Conservation (phyloP, 1,284 basidiomycete genomes). For the Ustilago vetiveriae region DNA sequence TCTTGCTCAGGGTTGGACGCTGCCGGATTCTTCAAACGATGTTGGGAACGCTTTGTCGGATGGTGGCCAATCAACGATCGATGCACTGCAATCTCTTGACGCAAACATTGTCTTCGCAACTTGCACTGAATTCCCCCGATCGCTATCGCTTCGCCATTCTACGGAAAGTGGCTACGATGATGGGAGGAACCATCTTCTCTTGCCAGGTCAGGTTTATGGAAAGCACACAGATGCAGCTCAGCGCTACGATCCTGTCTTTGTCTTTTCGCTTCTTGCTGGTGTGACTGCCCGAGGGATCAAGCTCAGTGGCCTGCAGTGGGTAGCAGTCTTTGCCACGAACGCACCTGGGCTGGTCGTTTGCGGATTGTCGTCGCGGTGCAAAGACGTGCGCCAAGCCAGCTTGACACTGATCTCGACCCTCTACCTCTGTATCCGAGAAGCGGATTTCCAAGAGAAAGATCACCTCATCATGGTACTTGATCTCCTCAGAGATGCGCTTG, state of each 20-base stretch:
- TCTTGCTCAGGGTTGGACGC: slow-evolving; percentile 35
- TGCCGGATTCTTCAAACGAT: slow-evolving; percentile 10
- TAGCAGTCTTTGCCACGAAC: slow-evolving; percentile 84
- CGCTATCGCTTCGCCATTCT: slow-evolving; percentile 16
- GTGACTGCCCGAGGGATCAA: slow-evolving; percentile 72
- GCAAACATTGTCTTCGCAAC: slow-evolving; percentile 77
- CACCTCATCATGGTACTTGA: slow-evolving; percentile 81
- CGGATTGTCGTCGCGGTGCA: slow-evolving; percentile 77
- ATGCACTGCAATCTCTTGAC: slow-evolving; percentile 78
- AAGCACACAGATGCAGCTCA: slow-evolving; percentile 24
- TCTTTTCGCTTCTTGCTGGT: slow-evolving; percentile 76
- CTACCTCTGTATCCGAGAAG: slow-evolving; percentile 69
- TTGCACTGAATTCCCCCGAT: slow-evolving; percentile 76
- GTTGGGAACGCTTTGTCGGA: neutral
- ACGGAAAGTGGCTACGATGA: slow-evolving; percentile 23
- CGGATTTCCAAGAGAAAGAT: slow-evolving; percentile 81
- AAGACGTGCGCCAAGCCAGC: slow-evolving; percentile 72
- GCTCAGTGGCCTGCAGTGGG: slow-evolving; percentile 78
- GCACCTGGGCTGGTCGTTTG: slow-evolving; percentile 79
- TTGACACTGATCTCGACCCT: slow-evolving; percentile 69
- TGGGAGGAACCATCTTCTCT: neutral
- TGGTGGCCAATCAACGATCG: slow-evolving; percentile 67
- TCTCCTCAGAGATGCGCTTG: slow-evolving; percentile 70
- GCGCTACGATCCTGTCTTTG: slow-evolving; percentile 82
- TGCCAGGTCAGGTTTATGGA: slow-evolving; percentile 36